Base-by-base conservation (phyloP, 352 stramenopile genomes). In the Phytophthora fragariae region DNA sequence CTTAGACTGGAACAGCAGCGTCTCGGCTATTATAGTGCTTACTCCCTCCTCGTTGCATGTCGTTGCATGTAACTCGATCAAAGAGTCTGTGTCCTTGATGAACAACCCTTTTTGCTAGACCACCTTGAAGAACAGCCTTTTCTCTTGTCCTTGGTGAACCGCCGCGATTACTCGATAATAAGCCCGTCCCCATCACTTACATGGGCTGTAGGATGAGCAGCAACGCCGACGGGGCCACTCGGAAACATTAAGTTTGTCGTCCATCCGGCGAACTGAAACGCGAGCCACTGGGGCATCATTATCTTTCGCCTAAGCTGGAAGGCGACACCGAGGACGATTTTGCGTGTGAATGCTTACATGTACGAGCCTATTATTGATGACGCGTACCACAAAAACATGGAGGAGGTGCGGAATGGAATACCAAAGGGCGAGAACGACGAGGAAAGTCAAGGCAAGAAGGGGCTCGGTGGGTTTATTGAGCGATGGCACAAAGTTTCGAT, bases 331-430 rank as follows among this genome's bases (percentile, higher is more conserved):
- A 61, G 12, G 17, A 49, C 15, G 49, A 37, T 15, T 12, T 4
- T 59, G 10, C 17, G 46, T 4, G 41, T 62, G 15, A 35, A 56
- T n/a, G 5, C 31, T 14, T 57, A 56, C 17, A 61, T 74, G 31
- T 69, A 74, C 14, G 60, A 74, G 1, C 60, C 61, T 1, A 24
- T 70, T 0, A 65, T 70, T 44, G 54, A 56, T 14, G 54, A 57
- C 10, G 56, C 35, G 74, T 81, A 54, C 47, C 47, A 29, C 19
- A 7, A 24, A 9, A n/a, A n/a, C 9, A 54, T 29, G 5, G 47
- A 54, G n/a, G n/a, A 2, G n/a, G n/a, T 29, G 19, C 31, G 47
- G 47, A 15, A 54, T 29, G 9, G 19, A 15, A 54, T 54, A 29
- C 2, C 41, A 19, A 17, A 49, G 5, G 14, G 5, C 41, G 14